These are phyloP conservation scores for Scortechinia acanthostroma DNA, from an alignment of 2,329 filamentous ascomycete species.

Conservation along the genomic window DNA sequence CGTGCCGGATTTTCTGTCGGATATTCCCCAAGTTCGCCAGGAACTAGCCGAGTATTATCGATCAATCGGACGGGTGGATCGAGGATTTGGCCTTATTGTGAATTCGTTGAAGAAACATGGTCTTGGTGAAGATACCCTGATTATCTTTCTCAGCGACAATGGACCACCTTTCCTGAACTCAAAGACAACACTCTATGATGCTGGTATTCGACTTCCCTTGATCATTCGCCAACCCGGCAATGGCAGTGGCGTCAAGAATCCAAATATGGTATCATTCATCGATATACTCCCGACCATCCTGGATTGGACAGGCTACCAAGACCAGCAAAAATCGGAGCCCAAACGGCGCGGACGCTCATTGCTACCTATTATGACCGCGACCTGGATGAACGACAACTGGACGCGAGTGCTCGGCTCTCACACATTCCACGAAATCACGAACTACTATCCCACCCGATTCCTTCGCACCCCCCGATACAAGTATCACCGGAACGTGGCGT, in stretches of 20 bases:
- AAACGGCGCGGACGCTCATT: constrained; percentile 23
- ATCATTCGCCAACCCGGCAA: constrained; percentile 24
- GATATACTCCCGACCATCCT: constrained; percentile 36
- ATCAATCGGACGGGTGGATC: constrained; percentile 29
- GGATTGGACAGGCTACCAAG: constrained; percentile 22
- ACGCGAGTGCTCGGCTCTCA: constrained; percentile 38
- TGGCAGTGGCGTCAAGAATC: constrained; percentile 19
- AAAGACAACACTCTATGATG: constrained; percentile 39
- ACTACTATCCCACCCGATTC: constrained; percentile 40
- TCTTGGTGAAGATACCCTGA: constrained; percentile 24
- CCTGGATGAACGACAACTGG: constrained; percentile 10
- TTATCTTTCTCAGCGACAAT: constrained; percentile 38
- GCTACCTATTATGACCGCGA: constrained; percentile 19
- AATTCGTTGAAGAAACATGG: constrained; percentile 19
- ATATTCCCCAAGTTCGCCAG: constrained; percentile 25
- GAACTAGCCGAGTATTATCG: constrained; percentile 33
- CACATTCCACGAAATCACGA: constrained; percentile 39
- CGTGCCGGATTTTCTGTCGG: constrained; percentile 29
- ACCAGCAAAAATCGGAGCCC: constrained; percentile 7
- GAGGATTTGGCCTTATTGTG: constrained; percentile 29
- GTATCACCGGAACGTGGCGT: constrained; percentile 40
- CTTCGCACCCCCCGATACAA: constrained; percentile 33
- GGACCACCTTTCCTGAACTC: constrained; percentile 40
- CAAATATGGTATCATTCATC: constrained; percentile 33
- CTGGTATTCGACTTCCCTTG: constrained; percentile 32